Evolutionary conservation across 306 rosid genomes (phyloP).

Genomic region (Fragaria ananassa): DNA sequence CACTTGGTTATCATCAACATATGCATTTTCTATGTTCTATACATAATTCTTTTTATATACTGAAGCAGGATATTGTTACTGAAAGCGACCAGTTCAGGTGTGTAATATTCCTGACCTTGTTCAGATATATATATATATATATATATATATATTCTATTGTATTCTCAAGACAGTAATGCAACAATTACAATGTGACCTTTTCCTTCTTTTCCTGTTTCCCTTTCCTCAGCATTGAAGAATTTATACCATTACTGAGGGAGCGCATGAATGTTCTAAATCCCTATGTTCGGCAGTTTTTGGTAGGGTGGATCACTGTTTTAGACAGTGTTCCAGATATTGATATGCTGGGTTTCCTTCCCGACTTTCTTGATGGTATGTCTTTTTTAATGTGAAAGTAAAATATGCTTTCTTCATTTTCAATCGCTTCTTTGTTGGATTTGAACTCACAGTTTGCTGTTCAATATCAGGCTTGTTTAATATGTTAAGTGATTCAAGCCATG

Average conservation of each 20-base stretch:
- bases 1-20: conserved; percentile 19
- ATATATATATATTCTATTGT: conserved; percentile 1
- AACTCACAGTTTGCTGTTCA: conserved; percentile 24
- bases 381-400: conserved; percentile 4
- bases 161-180: background rate
- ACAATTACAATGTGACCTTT: conserved; percentile 20
- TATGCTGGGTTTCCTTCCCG: conserved; percentile 98
- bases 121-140: conserved; percentile 4
- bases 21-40: conserved; percentile 12
- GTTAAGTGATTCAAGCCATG: conserved; percentile 96
- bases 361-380: conserved; percentile 76
- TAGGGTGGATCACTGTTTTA: conserved; percentile 98
- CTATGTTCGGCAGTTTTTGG: conserved; percentile 97
- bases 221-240: conserved; percentile 84
- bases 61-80: conserved; percentile 96
- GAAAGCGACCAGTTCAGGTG: conserved; percentile 99
- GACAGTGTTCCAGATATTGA: conserved; percentile 98
- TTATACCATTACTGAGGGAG: conserved; percentile 96
- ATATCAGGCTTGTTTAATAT: conserved; percentile 92
- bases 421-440: conserved; percentile 17
- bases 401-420: conserved; percentile 12
- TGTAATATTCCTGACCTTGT: conserved; percentile 26
- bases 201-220: conserved; percentile 24
- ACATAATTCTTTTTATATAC: conserved; percentile 32
- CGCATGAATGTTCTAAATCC: conserved; percentile 99